Conservation (phyloP, 305 asterid genomes). For the Fraxinus ornus region DNA sequence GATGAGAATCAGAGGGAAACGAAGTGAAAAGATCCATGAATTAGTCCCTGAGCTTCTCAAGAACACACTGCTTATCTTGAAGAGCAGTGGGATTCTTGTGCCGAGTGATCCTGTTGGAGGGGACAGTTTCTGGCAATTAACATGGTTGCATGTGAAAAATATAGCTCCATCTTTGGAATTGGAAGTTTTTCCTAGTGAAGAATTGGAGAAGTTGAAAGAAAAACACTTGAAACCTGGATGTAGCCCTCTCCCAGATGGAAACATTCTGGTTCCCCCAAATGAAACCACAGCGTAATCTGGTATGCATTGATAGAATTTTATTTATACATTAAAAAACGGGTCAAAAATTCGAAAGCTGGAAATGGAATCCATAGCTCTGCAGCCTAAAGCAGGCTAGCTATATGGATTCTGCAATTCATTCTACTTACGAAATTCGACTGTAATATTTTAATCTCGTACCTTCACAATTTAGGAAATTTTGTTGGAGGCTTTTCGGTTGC, state of each 20-base stretch:
- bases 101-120: conserved; percentile 55
- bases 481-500: background rate
- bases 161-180: conserved; percentile 65
- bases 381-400: background rate
- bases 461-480: background rate
- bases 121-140: conserved; percentile 79
- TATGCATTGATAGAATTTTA: background rate
- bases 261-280: conserved; percentile 50
- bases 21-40: conserved; percentile 78
- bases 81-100: conserved; percentile 59
- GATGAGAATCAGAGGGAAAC: conserved; percentile 67
- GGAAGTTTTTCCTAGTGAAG: conserved; percentile 68
- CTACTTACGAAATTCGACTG: background rate
- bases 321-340: background rate
- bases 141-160: conserved; percentile 75
- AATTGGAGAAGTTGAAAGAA: conserved; percentile 56
- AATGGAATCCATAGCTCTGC: background rate
- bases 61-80: conserved; percentile 81
- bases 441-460: background rate
- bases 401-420: background rate
- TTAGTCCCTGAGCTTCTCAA: conserved; percentile 89
- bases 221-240: conserved; percentile 43
- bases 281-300: conserved; percentile 51
- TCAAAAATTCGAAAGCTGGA: conserved; percentile 6
- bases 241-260: conserved; percentile 66